Base-by-base conservation (phyloP, 1,284 basidiomycete species). In the Cutaneotrichosporon spelunceum region DNA sequence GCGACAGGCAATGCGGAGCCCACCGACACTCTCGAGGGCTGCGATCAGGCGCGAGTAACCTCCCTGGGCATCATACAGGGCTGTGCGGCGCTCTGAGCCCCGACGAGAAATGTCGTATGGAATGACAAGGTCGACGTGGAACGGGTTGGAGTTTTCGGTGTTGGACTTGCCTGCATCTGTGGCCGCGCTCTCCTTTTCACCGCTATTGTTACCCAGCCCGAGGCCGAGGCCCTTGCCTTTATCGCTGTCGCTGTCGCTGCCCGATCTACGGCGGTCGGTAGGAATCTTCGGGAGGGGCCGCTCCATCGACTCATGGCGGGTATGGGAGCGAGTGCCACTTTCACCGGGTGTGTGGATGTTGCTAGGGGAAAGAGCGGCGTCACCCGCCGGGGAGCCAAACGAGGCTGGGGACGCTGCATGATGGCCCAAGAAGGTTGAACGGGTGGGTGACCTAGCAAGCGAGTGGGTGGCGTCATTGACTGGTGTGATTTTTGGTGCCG, bases 91-190 rank as follows among this genome's bases (percentile, higher is more conserved):
- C 26, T 44, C 49, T 13, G 27, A 27, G 3, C 49, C 57, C 27
- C n/a, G 23, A 16, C 44, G 26, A 9, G 49, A 36, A 27, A 33
- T 27, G 49, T 47, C 21, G 42, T 24, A 78, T 9, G 76, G 77
- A 44, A 78, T 70, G 48, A 78, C 76, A 34, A 78, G 70, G 58
- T 78, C 76, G 39, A 78, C 76, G 42, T 70, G 59, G 64, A 68
- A 78, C 4, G 76, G 75, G 64, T 78, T 78, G 45, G n/a, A 50
- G 30, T 21, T 34, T 23, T 30, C 27, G 9, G 11, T 3, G 39
- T 42, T 42, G 16, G 19, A 19, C 4, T 16, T 19, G 39, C 9
- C 19, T 19, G 39, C 39, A 19, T 19, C 39, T 19, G 39, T n/a
- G 16, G 19, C 39, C 1, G 39, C 19, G 19, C 39, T 19, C 39